Conservation (phyloP, 805 yeast genomes). For the Lipomyces orientalis region DNA sequence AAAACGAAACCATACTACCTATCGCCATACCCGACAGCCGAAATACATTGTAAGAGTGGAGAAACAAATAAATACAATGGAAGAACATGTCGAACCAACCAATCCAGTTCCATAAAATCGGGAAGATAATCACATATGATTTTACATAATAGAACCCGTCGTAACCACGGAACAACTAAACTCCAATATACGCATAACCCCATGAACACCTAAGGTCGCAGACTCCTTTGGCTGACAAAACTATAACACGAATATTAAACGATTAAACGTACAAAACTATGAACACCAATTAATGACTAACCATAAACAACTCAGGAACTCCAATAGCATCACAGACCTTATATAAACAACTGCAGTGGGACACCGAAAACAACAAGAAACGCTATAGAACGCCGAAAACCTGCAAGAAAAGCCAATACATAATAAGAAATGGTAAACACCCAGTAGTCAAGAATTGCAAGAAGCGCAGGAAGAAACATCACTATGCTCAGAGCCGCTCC, state of each 20-base stretch:
- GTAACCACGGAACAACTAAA: not conserved
- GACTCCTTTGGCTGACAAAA: not conserved
- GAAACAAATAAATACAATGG: not conserved
- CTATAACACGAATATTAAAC: not conserved
- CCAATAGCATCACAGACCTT: not conserved
- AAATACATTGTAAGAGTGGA: not conserved
- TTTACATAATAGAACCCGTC: not conserved
- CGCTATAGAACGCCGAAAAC: conserved; percentile 1
- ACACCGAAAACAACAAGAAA: not conserved
- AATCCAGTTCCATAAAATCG: not conserved
- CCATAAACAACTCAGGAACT: not conserved
- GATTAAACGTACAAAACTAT: not conserved
- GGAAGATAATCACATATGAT: not conserved
- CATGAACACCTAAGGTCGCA: not conserved
- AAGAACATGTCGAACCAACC: not conserved
- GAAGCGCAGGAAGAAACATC: not conserved
- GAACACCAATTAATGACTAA: not conserved
- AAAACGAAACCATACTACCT: not conserved
- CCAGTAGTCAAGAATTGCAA: not conserved
- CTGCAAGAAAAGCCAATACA: not conserved
- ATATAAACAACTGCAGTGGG: not conserved
- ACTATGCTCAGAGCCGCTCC: not conserved
- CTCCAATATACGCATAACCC: conserved; percentile 3
- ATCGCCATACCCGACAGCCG: not conserved
- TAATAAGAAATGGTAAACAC: not conserved